Percentiles rank a stretch among this genome's conserved stretches.
These are phyloP conservation scores for Xylaria sp. DNA, from an alignment of 2,329 filamentous ascomycete species.

Conservation along the genomic window DNA sequence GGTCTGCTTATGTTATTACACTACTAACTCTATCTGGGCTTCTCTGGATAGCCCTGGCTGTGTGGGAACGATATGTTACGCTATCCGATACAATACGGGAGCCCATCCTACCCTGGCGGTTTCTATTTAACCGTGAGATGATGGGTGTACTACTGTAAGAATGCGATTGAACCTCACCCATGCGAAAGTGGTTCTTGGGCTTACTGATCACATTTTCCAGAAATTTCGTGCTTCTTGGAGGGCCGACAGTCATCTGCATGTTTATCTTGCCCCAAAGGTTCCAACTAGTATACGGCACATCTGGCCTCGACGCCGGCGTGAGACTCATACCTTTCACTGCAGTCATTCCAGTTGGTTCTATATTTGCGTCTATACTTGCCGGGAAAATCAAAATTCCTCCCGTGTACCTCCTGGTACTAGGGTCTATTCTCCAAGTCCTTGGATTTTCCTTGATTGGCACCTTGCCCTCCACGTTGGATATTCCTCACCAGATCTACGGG, in stretches of 20 bases:
- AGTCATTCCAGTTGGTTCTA: slow-evolving; percentile 19
- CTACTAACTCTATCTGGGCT: slow-evolving; percentile 26
- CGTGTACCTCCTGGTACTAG: slow-evolving; percentile 20
- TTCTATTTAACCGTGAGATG: slow-evolving; percentile 29
- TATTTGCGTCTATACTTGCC: slow-evolving; percentile 12
- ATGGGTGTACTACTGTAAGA: slow-evolving; percentile 30
- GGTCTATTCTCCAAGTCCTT: slow-evolving; percentile 22
- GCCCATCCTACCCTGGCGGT: slow-evolving; percentile 33
- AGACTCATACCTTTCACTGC: slow-evolving; percentile 30
- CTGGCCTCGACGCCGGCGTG: slow-evolving; percentile 29
- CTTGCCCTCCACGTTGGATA: slow-evolving; percentile 6
- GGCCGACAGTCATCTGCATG: slow-evolving; percentile 19
- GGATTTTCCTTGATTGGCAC: slow-evolving; percentile 26
- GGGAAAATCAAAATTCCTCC: slow-evolving; percentile 19
- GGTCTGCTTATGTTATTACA: slow-evolving; percentile 33
- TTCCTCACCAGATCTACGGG: slow-evolving; percentile 22
- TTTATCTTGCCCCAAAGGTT: slow-evolving; percentile 31
- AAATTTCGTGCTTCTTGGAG: slow-evolving; percentile 25
- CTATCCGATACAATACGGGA: slow-evolving; percentile 16
- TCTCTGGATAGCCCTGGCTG: slow-evolving; percentile 22
- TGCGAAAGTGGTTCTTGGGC: not conserved
- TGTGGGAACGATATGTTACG: slow-evolving; percentile 33
- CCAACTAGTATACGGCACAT: slow-evolving; percentile 28
- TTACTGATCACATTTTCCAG: slow-evolving; percentile 9
- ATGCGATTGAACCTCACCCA: not conserved